A percentile compares a stretch with the other conserved stretches of the same genome.
phyloP scores from a whole-genome alignment of 2,329 filamentous ascomycete genomes.

The Endothia cerciana region DNA sequence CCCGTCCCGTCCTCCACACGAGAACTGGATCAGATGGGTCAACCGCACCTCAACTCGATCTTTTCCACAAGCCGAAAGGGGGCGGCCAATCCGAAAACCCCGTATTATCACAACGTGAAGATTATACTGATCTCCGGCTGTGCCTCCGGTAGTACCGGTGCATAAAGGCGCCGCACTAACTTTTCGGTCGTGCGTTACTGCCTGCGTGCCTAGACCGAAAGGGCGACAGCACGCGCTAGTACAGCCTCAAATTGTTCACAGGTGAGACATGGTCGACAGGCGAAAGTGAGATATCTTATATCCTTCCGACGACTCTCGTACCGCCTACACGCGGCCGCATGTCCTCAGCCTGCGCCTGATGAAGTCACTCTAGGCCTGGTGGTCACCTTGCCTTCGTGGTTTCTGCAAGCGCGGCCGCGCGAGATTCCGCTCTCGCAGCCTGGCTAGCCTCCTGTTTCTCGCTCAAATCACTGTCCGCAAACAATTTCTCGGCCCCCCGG shows the following conservation, averaged over 20 bases:
- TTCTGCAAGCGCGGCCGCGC: constrained; percentile 8
- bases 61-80: constrained; percentile 4
- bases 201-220: not conserved
- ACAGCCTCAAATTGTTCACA: not conserved
- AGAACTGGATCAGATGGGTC: constrained; percentile 14
- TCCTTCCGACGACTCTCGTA: not conserved
- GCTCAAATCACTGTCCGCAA: constrained; percentile 10
- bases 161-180: constrained; percentile 16
- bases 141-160: constrained; percentile 12
- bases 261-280: not conserved
- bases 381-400: not conserved
- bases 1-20: constrained; percentile 24
- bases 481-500: constrained; percentile 12
- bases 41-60: constrained; percentile 11
- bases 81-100: constrained; percentile 27
- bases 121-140: constrained; percentile 25
- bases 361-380: not conserved
- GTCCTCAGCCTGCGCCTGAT: not conserved
- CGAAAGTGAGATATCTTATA: not conserved
- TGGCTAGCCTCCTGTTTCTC: constrained; percentile 8
- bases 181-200: constrained; percentile 21
- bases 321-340: not conserved
- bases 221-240: not conserved
- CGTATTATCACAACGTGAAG: constrained; percentile 9
- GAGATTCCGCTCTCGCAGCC: constrained; percentile 3